Conservation (phyloP, 2,329 filamentous ascomycete genomes). For the Amylocarpus encephaloides region DNA sequence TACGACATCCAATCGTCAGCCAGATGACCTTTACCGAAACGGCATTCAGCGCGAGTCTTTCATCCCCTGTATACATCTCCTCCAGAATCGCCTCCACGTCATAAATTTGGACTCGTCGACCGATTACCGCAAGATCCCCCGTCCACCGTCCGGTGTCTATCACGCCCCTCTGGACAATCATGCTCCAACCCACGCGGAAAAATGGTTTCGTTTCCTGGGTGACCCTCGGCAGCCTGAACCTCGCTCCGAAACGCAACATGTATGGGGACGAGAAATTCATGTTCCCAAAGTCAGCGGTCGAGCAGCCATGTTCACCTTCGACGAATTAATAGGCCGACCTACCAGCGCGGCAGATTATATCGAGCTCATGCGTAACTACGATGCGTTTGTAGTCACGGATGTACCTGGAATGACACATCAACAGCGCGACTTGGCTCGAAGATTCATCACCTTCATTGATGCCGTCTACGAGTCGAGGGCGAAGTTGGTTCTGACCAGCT, state of each 20-base stretch:
- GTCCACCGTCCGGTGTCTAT: conserved; percentile 89
- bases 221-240: conserved; percentile 71
- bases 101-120: conserved; percentile 93
- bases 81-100: conserved; percentile 77
- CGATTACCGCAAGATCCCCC: conserved; percentile 94
- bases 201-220: conserved; percentile 93
- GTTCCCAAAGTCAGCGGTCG: conserved; percentile 84
- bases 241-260: conserved; percentile 69
- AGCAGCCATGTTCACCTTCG: conserved; percentile 86
- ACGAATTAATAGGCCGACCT: conserved; percentile 81
- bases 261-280: conserved; percentile 87
- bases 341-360: conserved; percentile 94
- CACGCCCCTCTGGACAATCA: conserved; percentile 78
- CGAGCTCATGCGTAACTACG: conserved; percentile 82
- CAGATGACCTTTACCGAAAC: conserved; percentile 95
- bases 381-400: conserved; percentile 86
- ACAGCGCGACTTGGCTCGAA: conserved; percentile 77
- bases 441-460: conserved; percentile 97
- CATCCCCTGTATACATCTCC: conserved; percentile 86
- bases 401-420: conserved; percentile 87
- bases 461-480: conserved; percentile 88
- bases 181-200: conserved; percentile 75
- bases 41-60: conserved; percentile 95
- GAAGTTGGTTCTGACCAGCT: conserved; percentile 91
- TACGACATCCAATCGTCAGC: conserved; percentile 94